Base-by-base conservation (phyloP, 352 stramenopile genomes). In the Pythium apleroticum region DNA sequence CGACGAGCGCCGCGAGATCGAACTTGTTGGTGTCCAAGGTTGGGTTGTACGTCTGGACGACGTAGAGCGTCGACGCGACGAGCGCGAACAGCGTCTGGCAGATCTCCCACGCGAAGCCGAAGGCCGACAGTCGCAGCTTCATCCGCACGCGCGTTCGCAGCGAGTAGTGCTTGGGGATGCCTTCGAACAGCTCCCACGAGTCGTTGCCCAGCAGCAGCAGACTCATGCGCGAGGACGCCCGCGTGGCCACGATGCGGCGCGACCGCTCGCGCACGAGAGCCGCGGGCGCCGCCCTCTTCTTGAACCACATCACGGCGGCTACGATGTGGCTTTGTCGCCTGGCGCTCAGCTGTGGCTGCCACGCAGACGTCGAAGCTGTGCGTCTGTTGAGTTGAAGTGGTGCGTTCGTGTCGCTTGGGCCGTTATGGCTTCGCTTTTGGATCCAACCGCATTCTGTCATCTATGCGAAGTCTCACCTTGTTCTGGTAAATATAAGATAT, bases 81-180 rank as follows among this genome's bases (percentile, higher is more conserved):
- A 90, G 39, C 10, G 80, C 80, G 43, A 88, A 81, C 8, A 75
- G 14, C 6, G 78, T 89, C 69, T 89, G 80, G 63, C 78, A 85
- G 46, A 88, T 31, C 57, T 89, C 78, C 80, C 80, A 89, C 20
- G 63, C 64, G 14, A 75, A 72, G 3, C 80, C 80, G 2, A 80
- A 15, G 24, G 57, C 63, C 35, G 80, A 89, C 52, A 79, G 80
- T 62, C 84, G 77, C 64, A 88, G 63, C 65, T 86, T 85, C 67
- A 89, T 84, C 45, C 80, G 76, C 66, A 89, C 69, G 33, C 68
- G 72, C 45, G 71, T 81, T 19, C 76, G 76, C 19, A 89, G 54
- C 28, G 73, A 69, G 46, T 80, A 84, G 53, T 86, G 75, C 46
- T 72, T 77, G 12, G 77, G 77, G 61, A 86, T 84, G 4, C 80